Conservation (phyloP, 805 yeast species). For the Candida qinlingensis region DNA sequence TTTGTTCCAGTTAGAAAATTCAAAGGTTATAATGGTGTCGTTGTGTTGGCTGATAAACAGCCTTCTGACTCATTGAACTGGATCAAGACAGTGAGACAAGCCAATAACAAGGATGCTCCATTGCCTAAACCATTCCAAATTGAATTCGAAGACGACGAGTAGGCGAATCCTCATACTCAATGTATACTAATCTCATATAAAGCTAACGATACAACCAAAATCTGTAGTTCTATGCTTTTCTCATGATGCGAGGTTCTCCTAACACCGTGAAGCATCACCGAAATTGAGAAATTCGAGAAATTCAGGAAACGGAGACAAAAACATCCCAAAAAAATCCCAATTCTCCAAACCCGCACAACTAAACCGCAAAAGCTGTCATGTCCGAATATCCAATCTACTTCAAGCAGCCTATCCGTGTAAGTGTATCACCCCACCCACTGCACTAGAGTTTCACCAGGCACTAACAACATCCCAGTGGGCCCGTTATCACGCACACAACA, state of each 20-base stretch:
- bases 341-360: neutral
- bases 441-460: too few species aligned
- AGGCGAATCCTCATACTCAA: neutral
- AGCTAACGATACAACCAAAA: too few species aligned
- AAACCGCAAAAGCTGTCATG: constrained; percentile 2
- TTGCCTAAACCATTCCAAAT: constrained; percentile 66
- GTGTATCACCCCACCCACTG: constrained; percentile 26
- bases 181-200: neutral
- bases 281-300: neutral
- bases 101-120: constrained; percentile 68
- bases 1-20: constrained; percentile 80
- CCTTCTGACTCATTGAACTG: constrained; percentile 57
- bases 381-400: constrained; percentile 44
- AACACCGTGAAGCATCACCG: too few species aligned
- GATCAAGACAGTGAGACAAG: constrained; percentile 82
- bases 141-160: constrained; percentile 14
- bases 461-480: constrained; percentile 42
- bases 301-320: neutral
- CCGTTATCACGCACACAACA: constrained; percentile 70
- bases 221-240: too few species aligned
- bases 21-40: constrained; percentile 63
- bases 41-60: constrained; percentile 59
- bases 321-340: neutral
- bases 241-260: too few species aligned
- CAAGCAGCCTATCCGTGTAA: constrained; percentile 58